Evolutionary conservation across 2,329 filamentous ascomycete species (phyloP), one percentile per base, ranked within the genome.

Genomic region (Penicillium sp.): DNA sequence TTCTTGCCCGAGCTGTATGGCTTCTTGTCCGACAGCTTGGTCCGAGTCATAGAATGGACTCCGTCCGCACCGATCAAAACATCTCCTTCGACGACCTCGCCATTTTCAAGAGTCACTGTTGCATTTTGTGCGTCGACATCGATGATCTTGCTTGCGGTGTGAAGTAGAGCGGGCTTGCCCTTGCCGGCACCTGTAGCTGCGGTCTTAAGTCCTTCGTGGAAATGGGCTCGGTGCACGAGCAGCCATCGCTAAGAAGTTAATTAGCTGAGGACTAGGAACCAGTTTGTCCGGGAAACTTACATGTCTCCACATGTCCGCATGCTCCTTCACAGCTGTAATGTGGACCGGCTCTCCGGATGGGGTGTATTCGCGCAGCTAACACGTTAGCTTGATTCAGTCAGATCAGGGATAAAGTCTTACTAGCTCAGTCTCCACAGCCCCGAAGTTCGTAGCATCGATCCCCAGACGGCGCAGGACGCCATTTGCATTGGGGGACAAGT

Each of bases 401-500:
- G 15, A 20, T 14, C 7, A 27, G 23, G 25, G 18, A 14, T 33
- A n/a, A 14, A 18, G 18, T 46, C 57, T 43, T 44, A 58, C 73
- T 66, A 48, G 67, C 52, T 70, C 61, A 25, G 57, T 71, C 53
- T 48, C 67, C 58, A 69, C 77, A 52, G 78, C 74, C 2, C 77
- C 77, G 41, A 73, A 73, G 0, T 67, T 66, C 52, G 76, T 72
- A 0, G 75, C 71, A 47, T 70, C 67, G 1, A 82, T 59, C 0
- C 79, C 78, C 47, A 81, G 67, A 29, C 76, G 69, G 11, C 70
- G 68, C 4, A 88, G 71, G 2, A 87, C 69, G 0, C 82, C 82
- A 66, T 86, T 85, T 2, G 79, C 74, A 62, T 88, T 89, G 0
- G 86, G 84, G 0, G 82, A 79, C 4, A 88, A 67, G 62, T 87